Conservation (phyloP, 129 eudicot species). For the Gnaphalium uliginosum region DNA sequence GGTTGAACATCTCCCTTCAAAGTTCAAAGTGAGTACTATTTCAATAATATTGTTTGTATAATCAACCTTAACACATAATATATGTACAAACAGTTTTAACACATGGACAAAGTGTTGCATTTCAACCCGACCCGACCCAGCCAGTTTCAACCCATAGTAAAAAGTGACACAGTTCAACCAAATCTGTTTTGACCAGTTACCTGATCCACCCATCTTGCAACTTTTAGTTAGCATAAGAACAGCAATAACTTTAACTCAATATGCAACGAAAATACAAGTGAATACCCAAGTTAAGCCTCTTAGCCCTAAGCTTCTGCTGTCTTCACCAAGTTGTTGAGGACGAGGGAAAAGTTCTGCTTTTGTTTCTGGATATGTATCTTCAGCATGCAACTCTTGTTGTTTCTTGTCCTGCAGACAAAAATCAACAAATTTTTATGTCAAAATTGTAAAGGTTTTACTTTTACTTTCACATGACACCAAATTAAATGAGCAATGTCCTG, state of each 20-base stretch:
- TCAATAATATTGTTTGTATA: neutral
- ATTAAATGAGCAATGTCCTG: neutral
- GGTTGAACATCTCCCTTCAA: no score
- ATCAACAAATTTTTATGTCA: neutral
- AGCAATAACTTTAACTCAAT: conserved; percentile 6
- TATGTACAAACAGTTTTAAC: no score
- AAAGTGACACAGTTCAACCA: neutral
- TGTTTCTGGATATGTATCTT: conserved; percentile 37
- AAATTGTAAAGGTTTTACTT: neutral
- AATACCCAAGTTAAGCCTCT: conserved; percentile 62
- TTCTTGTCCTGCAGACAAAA: conserved; percentile 35
- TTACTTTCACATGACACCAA: neutral
- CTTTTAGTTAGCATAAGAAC: neutral
- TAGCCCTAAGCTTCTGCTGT: conserved; percentile 50
- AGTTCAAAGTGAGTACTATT: neutral
- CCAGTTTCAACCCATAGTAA: neutral
- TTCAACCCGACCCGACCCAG: neutral
- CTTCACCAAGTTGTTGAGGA: conserved; percentile 41
- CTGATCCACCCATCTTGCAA: neutral
- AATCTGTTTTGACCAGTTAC: neutral
- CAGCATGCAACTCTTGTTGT: conserved; percentile 32
- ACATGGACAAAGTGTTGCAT: neutral
- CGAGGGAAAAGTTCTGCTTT: conserved; percentile 39
- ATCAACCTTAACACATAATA: no score
- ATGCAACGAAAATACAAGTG: neutral